A percentile compares a stretch with the other conserved stretches of the same genome.
Evolutionary conservation across 139 green algal species (phyloP).

Genomic region (Coelastrella sp.): DNA sequence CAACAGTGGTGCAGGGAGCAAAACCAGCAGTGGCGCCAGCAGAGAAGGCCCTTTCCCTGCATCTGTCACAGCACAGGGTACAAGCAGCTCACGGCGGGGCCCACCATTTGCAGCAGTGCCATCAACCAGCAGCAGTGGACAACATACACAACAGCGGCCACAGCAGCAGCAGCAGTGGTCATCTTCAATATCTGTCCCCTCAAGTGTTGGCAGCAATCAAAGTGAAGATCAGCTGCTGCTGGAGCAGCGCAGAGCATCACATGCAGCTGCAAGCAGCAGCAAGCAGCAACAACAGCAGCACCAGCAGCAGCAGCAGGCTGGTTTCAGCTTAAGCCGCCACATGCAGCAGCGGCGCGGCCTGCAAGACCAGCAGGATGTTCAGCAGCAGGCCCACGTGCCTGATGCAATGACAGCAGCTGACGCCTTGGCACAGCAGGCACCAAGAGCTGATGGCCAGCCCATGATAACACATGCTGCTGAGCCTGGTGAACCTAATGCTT

Average conservation of each 20-base stretch:
- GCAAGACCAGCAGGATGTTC: too few relatives aligned
- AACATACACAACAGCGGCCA: neutral
- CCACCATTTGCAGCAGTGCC: constrained; percentile 16
- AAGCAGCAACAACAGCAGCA: neutral
- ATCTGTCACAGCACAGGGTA: neutral
- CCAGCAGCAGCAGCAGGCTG: constrained; percentile 12
- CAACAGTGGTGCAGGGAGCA: too few relatives aligned
- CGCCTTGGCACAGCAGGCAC: constrained; percentile 22
- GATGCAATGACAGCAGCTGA: constrained; percentile 9
- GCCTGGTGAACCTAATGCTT: too few relatives aligned
- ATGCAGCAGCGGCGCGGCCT: too few relatives aligned
- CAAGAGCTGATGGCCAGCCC: too few relatives aligned
- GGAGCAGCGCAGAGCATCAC: neutral
- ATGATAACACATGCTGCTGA: too few relatives aligned
- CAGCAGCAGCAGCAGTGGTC: neutral
- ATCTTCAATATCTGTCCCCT: neutral
- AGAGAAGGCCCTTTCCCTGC: neutral
- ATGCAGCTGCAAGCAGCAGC: neutral
- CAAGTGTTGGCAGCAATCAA: neutral
- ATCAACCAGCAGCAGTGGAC: constrained; percentile 12
- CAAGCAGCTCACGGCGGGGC: neutral
- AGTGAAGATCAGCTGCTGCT: neutral
- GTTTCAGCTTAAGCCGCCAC: neutral
- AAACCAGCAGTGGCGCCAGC: neutral
- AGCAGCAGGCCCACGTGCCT: neutral